Evolutionary conservation across 805 yeast genomes (phyloP).

Genomic region (Jamesozyma jinghongensis): DNA sequence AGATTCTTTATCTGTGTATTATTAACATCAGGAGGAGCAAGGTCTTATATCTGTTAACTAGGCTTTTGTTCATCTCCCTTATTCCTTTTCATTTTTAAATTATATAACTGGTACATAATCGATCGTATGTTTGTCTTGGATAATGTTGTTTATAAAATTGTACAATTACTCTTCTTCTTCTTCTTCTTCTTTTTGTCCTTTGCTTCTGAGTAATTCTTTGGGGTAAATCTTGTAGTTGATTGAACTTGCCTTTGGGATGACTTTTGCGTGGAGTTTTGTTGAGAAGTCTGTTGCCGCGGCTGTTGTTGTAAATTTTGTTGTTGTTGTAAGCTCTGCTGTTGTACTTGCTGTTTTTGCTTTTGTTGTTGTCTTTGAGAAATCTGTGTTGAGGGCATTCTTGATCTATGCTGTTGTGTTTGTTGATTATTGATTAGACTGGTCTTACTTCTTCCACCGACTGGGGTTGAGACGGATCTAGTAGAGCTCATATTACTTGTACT

Average conservation of each 20-base stretch:
- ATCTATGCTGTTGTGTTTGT: not conserved
- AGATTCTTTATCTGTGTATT: too few species aligned
- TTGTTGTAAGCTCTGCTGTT: not conserved
- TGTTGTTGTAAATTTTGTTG: not conserved
- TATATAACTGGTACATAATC: too few species aligned
- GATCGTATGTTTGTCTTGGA: too few species aligned
- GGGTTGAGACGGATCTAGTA: slow-evolving; percentile 1
- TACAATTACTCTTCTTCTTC: slow-evolving; percentile 5
- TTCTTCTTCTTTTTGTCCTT: slow-evolving; percentile 1
- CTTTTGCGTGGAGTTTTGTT: not conserved
- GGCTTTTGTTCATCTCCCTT: too few species aligned
- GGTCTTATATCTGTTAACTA: too few species aligned
- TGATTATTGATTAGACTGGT: not conserved
- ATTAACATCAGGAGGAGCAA: too few species aligned
- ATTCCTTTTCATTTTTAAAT: too few species aligned
- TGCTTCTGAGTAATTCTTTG: not conserved
- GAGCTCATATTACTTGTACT: not conserved
- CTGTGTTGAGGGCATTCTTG: not conserved
- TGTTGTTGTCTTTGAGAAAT: not conserved
- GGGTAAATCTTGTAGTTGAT: not conserved
- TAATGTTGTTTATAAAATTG: slow-evolving; percentile 1
- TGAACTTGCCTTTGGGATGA: not conserved
- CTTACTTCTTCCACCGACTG: not conserved
- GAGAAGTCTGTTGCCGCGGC: not conserved
- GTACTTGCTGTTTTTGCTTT: not conserved